Evolutionary conservation across 2,329 filamentous ascomycete species (phyloP).

Genomic region (Elsinoe perseae): DNA sequence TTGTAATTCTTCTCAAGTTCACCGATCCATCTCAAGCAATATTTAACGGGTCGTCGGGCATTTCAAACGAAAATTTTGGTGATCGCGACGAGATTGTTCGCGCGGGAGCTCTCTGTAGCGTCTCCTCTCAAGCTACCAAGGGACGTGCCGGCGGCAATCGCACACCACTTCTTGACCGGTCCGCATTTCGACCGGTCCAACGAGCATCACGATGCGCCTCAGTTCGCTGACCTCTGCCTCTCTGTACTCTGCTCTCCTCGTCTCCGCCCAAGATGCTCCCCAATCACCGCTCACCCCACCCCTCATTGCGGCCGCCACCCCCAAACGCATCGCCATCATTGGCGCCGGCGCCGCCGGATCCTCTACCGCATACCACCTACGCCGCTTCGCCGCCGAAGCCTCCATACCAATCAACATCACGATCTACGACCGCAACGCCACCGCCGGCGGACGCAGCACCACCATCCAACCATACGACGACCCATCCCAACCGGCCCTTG

Average conservation of each 20-base stretch:
- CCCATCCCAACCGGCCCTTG: slow-evolving; percentile 55
- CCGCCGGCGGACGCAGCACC: slow-evolving; percentile 77
- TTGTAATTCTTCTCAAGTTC: too few relatives aligned
- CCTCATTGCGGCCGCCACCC: background rate
- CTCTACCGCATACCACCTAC: slow-evolving; percentile 76
- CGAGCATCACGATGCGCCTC: too few relatives aligned
- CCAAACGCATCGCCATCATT: slow-evolving; percentile 31
- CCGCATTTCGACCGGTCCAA: too few relatives aligned
- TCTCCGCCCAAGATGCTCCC: background rate
- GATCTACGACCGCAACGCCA: slow-evolving; percentile 71
- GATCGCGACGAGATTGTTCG: too few relatives aligned
- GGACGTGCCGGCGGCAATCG: too few relatives aligned
- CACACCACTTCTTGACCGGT: too few relatives aligned
- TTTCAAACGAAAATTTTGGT: too few relatives aligned
- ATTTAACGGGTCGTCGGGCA: too few relatives aligned
- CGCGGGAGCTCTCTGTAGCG: too few relatives aligned
- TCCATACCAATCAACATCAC: slow-evolving; percentile 67
- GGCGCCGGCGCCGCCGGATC: slow-evolving; percentile 85
- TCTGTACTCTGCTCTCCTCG: slow-evolving; percentile 1
- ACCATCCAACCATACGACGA: slow-evolving; percentile 73
- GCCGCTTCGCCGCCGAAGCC: slow-evolving; percentile 57
- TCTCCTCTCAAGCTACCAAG: too few relatives aligned
- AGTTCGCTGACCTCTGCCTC: too few relatives aligned
- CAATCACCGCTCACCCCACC: background rate
- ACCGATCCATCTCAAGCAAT: too few relatives aligned